These are phyloP conservation scores for Barnettozyma pratensis DNA, from an alignment of 805 yeast genomes.

Conservation along the genomic window DNA sequence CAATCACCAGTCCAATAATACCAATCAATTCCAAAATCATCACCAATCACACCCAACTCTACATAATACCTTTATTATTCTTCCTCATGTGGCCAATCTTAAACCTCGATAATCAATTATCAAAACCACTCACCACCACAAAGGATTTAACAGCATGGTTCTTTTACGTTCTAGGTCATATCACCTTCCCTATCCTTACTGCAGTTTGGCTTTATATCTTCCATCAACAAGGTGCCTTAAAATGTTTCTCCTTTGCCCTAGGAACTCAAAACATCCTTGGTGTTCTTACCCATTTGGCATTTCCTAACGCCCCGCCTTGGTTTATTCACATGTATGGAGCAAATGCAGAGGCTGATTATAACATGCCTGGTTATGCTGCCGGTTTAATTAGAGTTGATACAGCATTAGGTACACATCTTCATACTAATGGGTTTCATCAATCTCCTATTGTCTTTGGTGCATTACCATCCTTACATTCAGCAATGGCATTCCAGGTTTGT, in stretches of 20 bases:
- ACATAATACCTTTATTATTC: conserved; percentile 31
- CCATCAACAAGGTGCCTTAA: conserved; percentile 60
- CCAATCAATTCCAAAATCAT: conserved; percentile 10
- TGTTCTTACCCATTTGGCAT: conserved; percentile 51
- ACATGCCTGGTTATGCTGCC: conserved; percentile 66
- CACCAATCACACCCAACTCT: conserved; percentile 12
- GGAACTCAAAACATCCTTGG: conserved; percentile 60
- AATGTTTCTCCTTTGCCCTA: conserved; percentile 46
- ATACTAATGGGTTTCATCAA: conserved; percentile 58
- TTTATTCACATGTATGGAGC: conserved; percentile 59
- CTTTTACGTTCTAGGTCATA: conserved; percentile 57
- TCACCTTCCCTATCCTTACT: conserved; percentile 55
- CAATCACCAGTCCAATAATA: background rate
- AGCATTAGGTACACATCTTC: conserved; percentile 55
- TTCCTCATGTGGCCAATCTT: conserved; percentile 43
- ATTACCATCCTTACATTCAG: conserved; percentile 57
- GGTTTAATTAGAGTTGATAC: conserved; percentile 63
- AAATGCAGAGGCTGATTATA: conserved; percentile 49
- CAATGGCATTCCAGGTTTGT: conserved; percentile 50
- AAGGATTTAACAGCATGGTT: conserved; percentile 58
- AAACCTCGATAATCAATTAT: conserved; percentile 39
- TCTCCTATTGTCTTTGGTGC: conserved; percentile 70
- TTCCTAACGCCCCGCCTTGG: conserved; percentile 78
- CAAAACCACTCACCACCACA: conserved; percentile 35
- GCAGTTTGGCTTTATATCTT: conserved; percentile 60